Percentiles rank a stretch among this genome's conserved stretches.
Evolutionary conservation across 768 basidiomycete genomes (phyloP).

Genomic region (Termitomyces bulborhizus): DNA sequence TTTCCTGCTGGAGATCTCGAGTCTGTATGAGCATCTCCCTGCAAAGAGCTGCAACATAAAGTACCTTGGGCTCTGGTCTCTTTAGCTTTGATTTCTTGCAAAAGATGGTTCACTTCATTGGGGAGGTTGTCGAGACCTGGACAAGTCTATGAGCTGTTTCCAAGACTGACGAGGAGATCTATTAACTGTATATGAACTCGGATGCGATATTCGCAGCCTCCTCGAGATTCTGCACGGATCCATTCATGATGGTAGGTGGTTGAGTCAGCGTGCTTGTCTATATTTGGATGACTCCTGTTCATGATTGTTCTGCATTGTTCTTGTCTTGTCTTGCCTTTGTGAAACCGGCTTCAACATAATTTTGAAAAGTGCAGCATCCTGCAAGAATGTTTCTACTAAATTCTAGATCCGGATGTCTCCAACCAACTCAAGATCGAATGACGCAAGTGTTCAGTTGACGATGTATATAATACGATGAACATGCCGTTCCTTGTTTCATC

Average conservation of each 20-base stretch:
- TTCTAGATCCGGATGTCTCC: neutral
- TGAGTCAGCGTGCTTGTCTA: constrained; percentile 8
- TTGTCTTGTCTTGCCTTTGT: neutral
- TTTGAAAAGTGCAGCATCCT: neutral
- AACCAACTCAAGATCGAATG: neutral
- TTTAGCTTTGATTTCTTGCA: constrained; percentile 45
- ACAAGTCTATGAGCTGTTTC: neutral
- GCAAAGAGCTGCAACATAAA: neutral
- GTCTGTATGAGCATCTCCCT: constrained; percentile 1
- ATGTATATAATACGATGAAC: neutral
- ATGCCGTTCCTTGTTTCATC: neutral
- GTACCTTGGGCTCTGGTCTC: constrained; percentile 39
- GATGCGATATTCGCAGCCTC: constrained; percentile 48
- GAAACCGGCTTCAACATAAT: neutral
- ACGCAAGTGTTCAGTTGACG: neutral
- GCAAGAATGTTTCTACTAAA: neutral
- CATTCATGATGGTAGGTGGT: constrained; percentile 17
- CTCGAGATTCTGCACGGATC: constrained; percentile 36
- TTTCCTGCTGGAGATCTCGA: constrained; percentile 43
- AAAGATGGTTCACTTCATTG: constrained; percentile 42
- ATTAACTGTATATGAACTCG: constrained; percentile 51
- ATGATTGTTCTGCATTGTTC: neutral
- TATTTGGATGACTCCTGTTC: constrained; percentile 2
- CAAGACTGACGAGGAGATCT: neutral
- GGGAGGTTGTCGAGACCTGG: constrained; percentile 51